Conservation (phyloP, 768 basidiomycete species). For the Kwoniella dendrophila region DNA sequence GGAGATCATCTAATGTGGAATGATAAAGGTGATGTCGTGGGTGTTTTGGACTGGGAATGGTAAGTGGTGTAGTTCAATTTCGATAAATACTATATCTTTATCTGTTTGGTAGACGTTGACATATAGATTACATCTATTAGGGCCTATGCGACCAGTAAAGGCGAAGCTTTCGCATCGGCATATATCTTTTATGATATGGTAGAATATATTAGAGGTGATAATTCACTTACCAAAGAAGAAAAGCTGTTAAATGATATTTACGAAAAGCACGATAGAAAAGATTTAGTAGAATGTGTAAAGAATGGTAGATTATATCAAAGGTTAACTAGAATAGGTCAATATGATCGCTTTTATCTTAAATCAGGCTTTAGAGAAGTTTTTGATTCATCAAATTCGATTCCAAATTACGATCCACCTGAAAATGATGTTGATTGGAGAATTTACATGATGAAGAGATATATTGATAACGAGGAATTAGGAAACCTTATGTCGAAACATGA, state of each 20-base stretch:
- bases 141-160: conserved; percentile 20
- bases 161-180: conserved; percentile 19
- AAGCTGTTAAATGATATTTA: conserved; percentile 6
- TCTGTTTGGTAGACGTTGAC: too few species aligned
- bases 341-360: neutral
- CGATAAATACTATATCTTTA: too few species aligned
- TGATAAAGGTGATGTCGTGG: conserved; percentile 31
- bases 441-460: conserved; percentile 6
- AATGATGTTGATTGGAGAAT: conserved; percentile 5
- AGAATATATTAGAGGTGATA: conserved; percentile 1
- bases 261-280: conserved; percentile 6
- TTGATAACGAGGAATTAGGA: neutral
- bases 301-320: conserved; percentile 9
- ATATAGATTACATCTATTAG: too few species aligned
- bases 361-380: conserved; percentile 4
- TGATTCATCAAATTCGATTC: neutral
- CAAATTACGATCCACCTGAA: neutral
- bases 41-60: conserved; percentile 55
- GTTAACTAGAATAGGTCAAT: neutral
- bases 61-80: too few species aligned
- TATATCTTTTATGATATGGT: neutral
- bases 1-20: conserved; percentile 49
- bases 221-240: conserved; percentile 14
- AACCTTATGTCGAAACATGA: conserved; percentile 7
- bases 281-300: conserved; percentile 24